Percentiles rank a stretch among this genome's conserved stretches.
phyloP scores from a whole-genome alignment of 1,284 basidiomycete genomes.

The Ceratobasidium sp. region DNA sequence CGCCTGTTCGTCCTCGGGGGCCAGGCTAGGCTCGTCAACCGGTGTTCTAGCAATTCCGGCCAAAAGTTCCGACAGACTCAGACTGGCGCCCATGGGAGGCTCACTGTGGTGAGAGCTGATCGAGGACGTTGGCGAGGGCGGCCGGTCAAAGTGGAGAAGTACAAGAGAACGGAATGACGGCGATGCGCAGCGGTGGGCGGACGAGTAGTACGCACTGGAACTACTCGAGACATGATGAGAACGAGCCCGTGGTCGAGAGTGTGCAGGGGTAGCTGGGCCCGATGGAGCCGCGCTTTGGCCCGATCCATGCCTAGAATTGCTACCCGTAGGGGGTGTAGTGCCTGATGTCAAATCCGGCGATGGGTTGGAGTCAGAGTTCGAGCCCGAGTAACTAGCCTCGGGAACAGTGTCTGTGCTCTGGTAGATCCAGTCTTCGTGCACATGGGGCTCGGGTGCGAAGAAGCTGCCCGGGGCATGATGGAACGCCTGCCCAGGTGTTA shows the following conservation, averaged over 20 bases:
- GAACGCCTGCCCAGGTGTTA: constrained; percentile 19
- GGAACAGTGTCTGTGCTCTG: constrained; percentile 12
- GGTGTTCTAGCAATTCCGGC: background rate
- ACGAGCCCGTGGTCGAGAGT: constrained; percentile 6
- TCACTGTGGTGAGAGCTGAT: constrained; percentile 32
- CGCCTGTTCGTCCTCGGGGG: constrained; percentile 5
- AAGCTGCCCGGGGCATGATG: constrained; percentile 30
- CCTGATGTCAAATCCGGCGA: background rate
- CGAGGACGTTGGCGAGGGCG: constrained; percentile 30
- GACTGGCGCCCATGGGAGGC: background rate
- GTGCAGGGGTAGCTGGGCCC: background rate
- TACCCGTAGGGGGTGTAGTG: background rate
- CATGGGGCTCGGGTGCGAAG: constrained; percentile 14
- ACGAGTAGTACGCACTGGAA: constrained; percentile 21
- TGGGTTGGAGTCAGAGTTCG: background rate
- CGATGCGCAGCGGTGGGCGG: constrained; percentile 30
- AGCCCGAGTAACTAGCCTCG: constrained; percentile 5
- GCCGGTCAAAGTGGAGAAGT: constrained; percentile 31
- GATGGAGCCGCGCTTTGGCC: background rate
- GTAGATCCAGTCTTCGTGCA: constrained; percentile 25
- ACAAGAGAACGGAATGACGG: constrained; percentile 24
- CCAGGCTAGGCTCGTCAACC: background rate
- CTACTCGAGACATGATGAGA: background rate
- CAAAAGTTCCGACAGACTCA: constrained; percentile 31
- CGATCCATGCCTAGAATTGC: background rate